Conservation (phyloP, 2,329 filamentous ascomycete species). For the Cordyceps cicadae region DNA sequence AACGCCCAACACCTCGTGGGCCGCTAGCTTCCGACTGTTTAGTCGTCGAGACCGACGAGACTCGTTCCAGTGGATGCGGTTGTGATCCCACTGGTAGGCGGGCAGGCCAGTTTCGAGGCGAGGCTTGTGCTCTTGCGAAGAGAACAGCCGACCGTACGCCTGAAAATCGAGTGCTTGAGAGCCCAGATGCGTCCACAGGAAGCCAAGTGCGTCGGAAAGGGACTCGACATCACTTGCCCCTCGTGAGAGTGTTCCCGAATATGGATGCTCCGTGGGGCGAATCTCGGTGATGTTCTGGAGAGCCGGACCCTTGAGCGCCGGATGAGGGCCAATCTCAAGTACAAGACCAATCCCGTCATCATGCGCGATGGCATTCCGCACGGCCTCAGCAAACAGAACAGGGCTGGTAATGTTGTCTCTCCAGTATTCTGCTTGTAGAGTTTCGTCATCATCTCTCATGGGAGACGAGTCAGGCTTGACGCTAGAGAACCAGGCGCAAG, state of each 20-base stretch:
- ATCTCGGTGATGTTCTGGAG: slow-evolving; percentile 20
- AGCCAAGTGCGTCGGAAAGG: slow-evolving; percentile 17
- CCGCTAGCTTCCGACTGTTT: no score
- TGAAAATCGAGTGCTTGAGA: not conserved
- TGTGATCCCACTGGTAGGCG: not conserved
- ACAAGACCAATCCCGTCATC: not conserved
- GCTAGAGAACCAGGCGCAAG: not conserved
- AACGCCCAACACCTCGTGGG: not conserved
- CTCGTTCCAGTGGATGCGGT: no score
- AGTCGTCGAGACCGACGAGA: not conserved
- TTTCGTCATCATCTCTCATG: not conserved
- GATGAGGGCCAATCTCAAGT: slow-evolving; percentile 16
- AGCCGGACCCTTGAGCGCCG: slow-evolving; percentile 26
- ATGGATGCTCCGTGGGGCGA: not conserved
- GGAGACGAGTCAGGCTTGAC: not conserved
- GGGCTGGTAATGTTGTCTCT: slow-evolving; percentile 11
- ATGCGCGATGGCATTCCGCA: not conserved
- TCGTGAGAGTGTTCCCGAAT: not conserved
- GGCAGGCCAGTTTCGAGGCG: not conserved
- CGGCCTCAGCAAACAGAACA: slow-evolving; percentile 8
- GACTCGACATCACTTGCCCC: not conserved
- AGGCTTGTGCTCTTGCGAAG: no score
- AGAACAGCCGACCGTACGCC: not conserved
- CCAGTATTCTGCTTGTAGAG: slow-evolving; percentile 10
- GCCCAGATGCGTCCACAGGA: not conserved